These are phyloP conservation scores for Pilatotrama ljubarskyi DNA, from an alignment of 768 basidiomycete genomes.

Conservation along the genomic window DNA sequence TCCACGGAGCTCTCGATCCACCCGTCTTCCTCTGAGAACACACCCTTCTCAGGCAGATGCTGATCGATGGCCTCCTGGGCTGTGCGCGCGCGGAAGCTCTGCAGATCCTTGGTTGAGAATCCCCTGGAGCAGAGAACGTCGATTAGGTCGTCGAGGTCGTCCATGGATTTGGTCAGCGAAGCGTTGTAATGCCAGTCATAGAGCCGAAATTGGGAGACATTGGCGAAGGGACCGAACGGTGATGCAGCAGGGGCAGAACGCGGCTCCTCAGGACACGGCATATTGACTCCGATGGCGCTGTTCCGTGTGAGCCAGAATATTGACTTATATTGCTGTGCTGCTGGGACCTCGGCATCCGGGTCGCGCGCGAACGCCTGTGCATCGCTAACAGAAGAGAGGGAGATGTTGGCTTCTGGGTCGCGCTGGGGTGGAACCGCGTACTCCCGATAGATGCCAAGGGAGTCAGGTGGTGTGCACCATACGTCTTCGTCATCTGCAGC, in stretches of 20 bases:
- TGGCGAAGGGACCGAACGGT: slow-evolving; percentile 10
- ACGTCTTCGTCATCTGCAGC: neutral
- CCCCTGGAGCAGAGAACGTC: neutral
- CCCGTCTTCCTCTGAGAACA: slow-evolving; percentile 17
- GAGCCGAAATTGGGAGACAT: slow-evolving; percentile 26
- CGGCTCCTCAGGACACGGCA: neutral
- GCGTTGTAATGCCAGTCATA: slow-evolving; percentile 32
- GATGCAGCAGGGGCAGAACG: neutral
- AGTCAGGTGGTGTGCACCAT: neutral
- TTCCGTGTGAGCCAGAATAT: neutral
- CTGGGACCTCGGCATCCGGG: neutral
- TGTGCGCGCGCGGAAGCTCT: neutral
- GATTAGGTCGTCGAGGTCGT: slow-evolving; percentile 30
- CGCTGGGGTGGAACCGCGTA: neutral
- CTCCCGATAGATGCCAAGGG: neutral
- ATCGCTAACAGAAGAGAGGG: too few relatives aligned
- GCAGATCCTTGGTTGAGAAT: neutral
- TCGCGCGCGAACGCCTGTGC: too few relatives aligned
- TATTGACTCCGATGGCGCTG: neutral
- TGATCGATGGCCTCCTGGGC: slow-evolving; percentile 18
- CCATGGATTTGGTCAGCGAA: slow-evolving; percentile 27
- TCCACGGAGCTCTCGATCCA: slow-evolving; percentile 21
- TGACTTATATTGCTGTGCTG: neutral
- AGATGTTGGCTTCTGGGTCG: neutral
- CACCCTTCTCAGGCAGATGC: neutral